Percentiles rank a stretch among this genome's conserved stretches.
Evolutionary conservation across 2,329 filamentous ascomycete genomes (phyloP).

Genomic region (Aspergillus puulaauensis): DNA sequence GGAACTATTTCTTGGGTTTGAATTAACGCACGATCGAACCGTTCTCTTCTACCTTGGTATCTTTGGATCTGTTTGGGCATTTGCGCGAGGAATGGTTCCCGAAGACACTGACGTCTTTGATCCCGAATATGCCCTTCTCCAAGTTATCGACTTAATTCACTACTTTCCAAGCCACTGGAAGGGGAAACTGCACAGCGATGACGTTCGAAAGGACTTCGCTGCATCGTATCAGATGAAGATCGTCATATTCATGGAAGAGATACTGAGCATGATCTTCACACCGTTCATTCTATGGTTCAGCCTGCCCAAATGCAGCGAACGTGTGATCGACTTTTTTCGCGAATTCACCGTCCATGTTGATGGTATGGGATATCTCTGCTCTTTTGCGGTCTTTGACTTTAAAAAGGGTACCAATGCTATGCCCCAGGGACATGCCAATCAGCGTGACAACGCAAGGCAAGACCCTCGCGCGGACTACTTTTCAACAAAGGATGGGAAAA

Average conservation of each 20-base stretch:
- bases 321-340: constrained; percentile 95
- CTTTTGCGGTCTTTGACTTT: constrained; percentile 96
- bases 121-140: constrained; percentile 81
- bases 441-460: constrained; percentile 35
- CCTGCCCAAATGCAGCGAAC: constrained; percentile 83
- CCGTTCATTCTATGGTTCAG: constrained; percentile 86
- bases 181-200: constrained; percentile 84
- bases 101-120: constrained; percentile 90
- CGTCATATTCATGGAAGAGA: constrained; percentile 87
- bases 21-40: constrained; percentile 83
- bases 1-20: constrained; percentile 86
- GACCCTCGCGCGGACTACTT: constrained; percentile 90
- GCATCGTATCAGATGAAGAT: constrained; percentile 89
- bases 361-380: constrained; percentile 92
- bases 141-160: constrained; percentile 89
- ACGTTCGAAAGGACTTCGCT: constrained; percentile 88
- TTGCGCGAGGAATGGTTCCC: constrained; percentile 78
- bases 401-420: constrained; percentile 70
- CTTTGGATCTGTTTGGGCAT: constrained; percentile 78
- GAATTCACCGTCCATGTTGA: constrained; percentile 98
- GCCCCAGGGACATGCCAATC: constrained; percentile 39
- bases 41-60: constrained; percentile 88
- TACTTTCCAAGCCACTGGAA: constrained; percentile 90
- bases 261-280: constrained; percentile 87
- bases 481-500: constrained; percentile 92